Evolutionary conservation across 2,329 filamentous ascomycete species (phyloP), one percentile per base, ranked within the genome.

Genomic region (Chrysosporium queenslandicum): DNA sequence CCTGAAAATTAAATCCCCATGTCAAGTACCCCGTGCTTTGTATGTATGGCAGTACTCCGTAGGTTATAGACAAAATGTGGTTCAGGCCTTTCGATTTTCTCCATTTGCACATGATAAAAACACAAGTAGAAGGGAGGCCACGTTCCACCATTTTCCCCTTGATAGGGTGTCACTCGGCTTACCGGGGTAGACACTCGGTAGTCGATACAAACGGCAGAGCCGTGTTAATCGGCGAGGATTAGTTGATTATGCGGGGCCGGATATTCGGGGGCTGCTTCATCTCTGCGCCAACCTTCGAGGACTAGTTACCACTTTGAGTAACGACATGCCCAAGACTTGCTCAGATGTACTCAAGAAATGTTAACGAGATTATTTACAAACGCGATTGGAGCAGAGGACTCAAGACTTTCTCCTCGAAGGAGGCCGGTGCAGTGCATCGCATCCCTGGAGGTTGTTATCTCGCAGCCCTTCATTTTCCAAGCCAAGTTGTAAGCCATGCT

Each of bases 121-220:
- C 4, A 39, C 4, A 14, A 16, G 4, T 20, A 4, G 18, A 4
- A 16, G 16, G 40, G 16, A n/a, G 23, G 23, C 40, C 23, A 42
- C 12, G 29, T 36, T 46, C 23, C 30, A 46, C 36, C 29, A 46
- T 46, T 18, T 47, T 47, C 20, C 45, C 25, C 20, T 5, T 47
- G 45, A 47, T 47, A 47, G 32, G 45, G 45, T 47, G n/a, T 47
- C 45, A 47, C 45, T 27, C 45, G 45, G 45, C 45, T 36, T 47
- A 37, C 30, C 32, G 30, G 45, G 45, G 45, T 39, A n/a, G 23
- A 11, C n/a, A 23, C 18, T 47, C 45, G 27, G 43, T 34, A 34
- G 27, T 21, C 29, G 20, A 47, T 14, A 37, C 8, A 16, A 46
- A 27, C 45, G 30, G 45, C 45, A 27, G 45, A 37, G 12, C 20